Base-by-base conservation (phyloP, 148 eudicot genomes). In the Salicornia ramosissima region DNA sequence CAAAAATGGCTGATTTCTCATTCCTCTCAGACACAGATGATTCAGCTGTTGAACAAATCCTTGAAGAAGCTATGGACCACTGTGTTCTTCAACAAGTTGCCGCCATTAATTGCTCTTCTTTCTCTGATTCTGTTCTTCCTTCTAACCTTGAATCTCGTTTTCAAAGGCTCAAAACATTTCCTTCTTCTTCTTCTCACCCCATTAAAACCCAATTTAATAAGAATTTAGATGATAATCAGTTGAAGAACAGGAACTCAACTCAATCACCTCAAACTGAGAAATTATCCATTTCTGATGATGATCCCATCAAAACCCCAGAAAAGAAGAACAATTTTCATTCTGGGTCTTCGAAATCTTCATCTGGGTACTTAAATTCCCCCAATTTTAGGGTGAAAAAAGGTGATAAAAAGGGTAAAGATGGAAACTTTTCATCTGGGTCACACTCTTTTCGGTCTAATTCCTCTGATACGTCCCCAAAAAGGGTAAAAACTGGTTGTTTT, bases 21-120 rank as follows among this genome's bases (percentile, higher is more conserved):
- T 75, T 81, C 33, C 64, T 80, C 34, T 82, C 92, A 21, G 90
- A 90, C 36, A 81, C 88, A 13, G 89, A 81, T 30, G 90, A 90
- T 1, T 81, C 73, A 47, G 83, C 90, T 6, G 89, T 90, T 40
- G 90, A 90, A 25, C 89, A 87, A 33, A 79, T 93, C 21, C 80
- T 93, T 4, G 81, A 85, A 5, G 90, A 90, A 76, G 95, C 96
- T 10, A 82, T 76, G 80, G 98, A 93, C 51, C 74, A 76, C 64
- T 77, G 85, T 40, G 79, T 90, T 72, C 89, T 93, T 46, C 76
- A 93, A 45, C 96, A 93, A 73, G 76, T 93, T 31, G 88, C 98
- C 10, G 87, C 86, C 53, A 73, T 90, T n/a, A 93, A 93, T 67
- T 84, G 86, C 69, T 80, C 97, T 40, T 79, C 83, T 43, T 88